phyloP scores from a whole-genome alignment of 2,329 filamentous ascomycete species.

The Geosmithia morbida region DNA sequence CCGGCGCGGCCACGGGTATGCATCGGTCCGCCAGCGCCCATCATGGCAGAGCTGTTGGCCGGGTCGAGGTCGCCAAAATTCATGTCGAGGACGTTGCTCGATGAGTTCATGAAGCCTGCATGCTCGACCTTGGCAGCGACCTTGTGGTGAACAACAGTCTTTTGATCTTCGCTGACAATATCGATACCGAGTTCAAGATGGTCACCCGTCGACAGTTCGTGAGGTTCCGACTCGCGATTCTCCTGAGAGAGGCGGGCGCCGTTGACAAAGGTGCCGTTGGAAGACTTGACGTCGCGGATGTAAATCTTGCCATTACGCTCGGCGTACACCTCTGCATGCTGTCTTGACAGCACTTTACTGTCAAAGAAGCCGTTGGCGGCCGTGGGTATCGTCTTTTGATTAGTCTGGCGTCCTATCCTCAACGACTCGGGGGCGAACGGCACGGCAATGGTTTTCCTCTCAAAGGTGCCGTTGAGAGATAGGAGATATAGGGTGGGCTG shows the following conservation, averaged over 20 bases:
- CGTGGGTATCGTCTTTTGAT: slow-evolving; percentile 88
- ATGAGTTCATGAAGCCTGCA: slow-evolving; percentile 65
- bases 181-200: slow-evolving; percentile 93
- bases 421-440: slow-evolving; percentile 90
- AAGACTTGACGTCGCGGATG: slow-evolving; percentile 96
- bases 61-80: slow-evolving; percentile 88
- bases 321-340: slow-evolving; percentile 96
- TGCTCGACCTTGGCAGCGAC: slow-evolving; percentile 95
- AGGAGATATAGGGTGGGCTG: slow-evolving; percentile 73
- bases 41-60: slow-evolving; percentile 58
- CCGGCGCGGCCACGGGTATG: slow-evolving; percentile 57
- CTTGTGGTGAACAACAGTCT: slow-evolving; percentile 96
- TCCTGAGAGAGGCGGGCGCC: slow-evolving; percentile 79
- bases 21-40: slow-evolving; percentile 47
- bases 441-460: slow-evolving; percentile 89
- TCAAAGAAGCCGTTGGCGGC: slow-evolving; percentile 92
- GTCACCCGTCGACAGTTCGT: slow-evolving; percentile 83
- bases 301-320: slow-evolving; percentile 73
- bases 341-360: slow-evolving; percentile 89
- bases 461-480: slow-evolving; percentile 91
- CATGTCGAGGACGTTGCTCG: slow-evolving; percentile 70
- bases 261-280: slow-evolving; percentile 97
- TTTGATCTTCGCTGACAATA: slow-evolving; percentile 97
- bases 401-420: slow-evolving; percentile 90
- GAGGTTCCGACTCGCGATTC: slow-evolving; percentile 90